A percentile compares a stretch with the other conserved stretches of the same genome.
phyloP scores from a whole-genome alignment of 2,329 filamentous ascomycete genomes.

The Fusarium citri region DNA sequence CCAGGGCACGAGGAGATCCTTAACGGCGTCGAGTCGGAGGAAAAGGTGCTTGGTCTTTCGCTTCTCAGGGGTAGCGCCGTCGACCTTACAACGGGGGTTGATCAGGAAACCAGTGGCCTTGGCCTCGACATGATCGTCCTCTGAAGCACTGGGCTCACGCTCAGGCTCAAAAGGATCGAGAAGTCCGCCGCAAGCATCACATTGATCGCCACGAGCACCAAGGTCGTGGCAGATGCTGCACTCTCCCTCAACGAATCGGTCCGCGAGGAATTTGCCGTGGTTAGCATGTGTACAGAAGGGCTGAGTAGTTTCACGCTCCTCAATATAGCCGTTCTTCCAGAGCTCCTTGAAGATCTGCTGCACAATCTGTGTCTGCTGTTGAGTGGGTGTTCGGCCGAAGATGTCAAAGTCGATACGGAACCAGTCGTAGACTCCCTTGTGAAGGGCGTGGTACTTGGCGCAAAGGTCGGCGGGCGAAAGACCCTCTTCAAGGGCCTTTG shows the following conservation, averaged over 20 bases:
- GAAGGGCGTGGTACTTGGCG: conserved; percentile 90
- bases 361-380: conserved; percentile 90
- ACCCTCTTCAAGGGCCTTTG: conserved; percentile 90
- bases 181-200: conserved; percentile 78
- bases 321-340: conserved; percentile 87
- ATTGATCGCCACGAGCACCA: conserved; percentile 79
- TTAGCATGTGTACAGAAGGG: conserved; percentile 81
- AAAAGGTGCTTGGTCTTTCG: conserved; percentile 91
- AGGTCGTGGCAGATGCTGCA: conserved; percentile 79
- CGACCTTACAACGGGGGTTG: conserved; percentile 91
- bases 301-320: conserved; percentile 88
- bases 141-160: conserved; percentile 50
- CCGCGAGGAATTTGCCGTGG: conserved; percentile 82
- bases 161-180: conserved; percentile 75
- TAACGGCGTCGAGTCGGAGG: conserved; percentile 85
- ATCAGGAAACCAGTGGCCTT: conserved; percentile 67
- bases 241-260: conserved; percentile 84
- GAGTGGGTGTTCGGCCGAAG: conserved; percentile 92
- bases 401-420: conserved; percentile 95
- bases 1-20: conserved; percentile 82
- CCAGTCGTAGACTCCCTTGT: conserved; percentile 94
- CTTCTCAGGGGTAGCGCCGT: conserved; percentile 82
- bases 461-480: conserved; percentile 86
- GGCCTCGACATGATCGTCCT: conserved; percentile 50
- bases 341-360: conserved; percentile 91